phyloP scores from a whole-genome alignment of 2,329 filamentous ascomycete species.

The Exophiala sp. region DNA sequence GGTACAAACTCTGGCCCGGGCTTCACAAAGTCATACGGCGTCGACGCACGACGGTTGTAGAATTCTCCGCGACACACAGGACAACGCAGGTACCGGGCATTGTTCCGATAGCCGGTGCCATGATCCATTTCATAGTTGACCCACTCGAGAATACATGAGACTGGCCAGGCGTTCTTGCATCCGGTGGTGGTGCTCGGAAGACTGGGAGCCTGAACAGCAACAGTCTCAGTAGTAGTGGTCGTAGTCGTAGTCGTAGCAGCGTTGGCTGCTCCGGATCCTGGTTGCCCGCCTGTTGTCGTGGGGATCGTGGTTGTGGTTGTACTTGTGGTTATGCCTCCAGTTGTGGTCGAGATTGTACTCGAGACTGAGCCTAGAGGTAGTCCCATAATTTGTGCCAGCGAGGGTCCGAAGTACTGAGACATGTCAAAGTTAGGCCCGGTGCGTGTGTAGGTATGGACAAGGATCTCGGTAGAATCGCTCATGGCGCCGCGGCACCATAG shows the following conservation, averaged over 20 bases:
- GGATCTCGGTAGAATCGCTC: constrained; percentile 8
- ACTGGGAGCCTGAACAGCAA: background rate
- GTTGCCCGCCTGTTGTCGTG: too few species aligned
- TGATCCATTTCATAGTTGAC: constrained; percentile 7
- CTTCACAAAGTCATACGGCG: background rate
- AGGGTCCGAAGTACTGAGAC: too few species aligned
- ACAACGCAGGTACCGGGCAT: constrained; percentile 4
- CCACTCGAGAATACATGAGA: constrained; percentile 12
- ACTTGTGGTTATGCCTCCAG: too few species aligned
- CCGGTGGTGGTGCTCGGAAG: background rate
- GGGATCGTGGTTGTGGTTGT: too few species aligned
- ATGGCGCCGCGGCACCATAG: constrained; percentile 18
- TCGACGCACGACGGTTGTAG: background rate
- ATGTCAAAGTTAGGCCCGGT: background rate
- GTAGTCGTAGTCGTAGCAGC: too few species aligned
- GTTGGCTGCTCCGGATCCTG: too few species aligned
- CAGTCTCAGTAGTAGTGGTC: too few species aligned
- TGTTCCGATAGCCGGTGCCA: background rate
- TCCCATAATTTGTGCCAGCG: background rate
- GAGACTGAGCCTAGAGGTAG: background rate
- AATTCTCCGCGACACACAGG: constrained; percentile 17
- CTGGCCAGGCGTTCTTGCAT: constrained; percentile 3
- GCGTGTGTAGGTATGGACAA: constrained; percentile 6
- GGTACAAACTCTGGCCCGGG: background rate
- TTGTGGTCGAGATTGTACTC: background rate